Evolutionary conservation across 2,329 filamentous ascomycete species (phyloP), one percentile per base, ranked within the genome.

Genomic region (Curvularia hawaiiensis): DNA sequence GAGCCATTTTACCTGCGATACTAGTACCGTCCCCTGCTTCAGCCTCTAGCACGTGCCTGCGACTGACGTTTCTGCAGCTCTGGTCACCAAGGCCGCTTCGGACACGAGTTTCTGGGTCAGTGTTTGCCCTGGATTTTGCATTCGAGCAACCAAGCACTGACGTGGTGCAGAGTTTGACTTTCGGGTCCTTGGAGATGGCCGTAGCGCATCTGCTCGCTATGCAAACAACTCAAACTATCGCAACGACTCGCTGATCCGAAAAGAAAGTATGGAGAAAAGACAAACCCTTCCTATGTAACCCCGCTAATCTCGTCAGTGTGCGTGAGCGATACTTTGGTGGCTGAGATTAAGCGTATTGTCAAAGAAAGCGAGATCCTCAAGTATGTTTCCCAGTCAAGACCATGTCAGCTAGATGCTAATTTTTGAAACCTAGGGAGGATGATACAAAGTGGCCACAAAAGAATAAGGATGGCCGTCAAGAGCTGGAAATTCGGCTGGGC

Each of bases 191-290:
- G 92, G 92, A 53, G 95, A 99, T 76, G 95, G 95, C 50, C 88
- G 91, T 60, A 97, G 93, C 75, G 95, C 95, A 8, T 91, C 95
- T 51, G 92, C 94, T 31, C 89, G 95, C 79, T 99, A 99, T 80
- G 95, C 95, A 64, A 99, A 99, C 84, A 99, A 99, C 79, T 98
- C 94, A 56, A 99, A 99, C 80, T 99, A 99, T 80, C 89, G 95
- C 73, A 99, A 99, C 79, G 95, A 99, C 77, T 97, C 93, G 62
- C 82, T 99, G 68, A 99, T 99, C 74, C 90, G 95, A 65, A 99
- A 99, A 93, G 95, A 99, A 83, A 99, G 95, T 97, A 83, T 68
- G 92, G 7, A 1, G 10, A 35, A 35, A 35, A 35, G 12, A 8
- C 8, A 58, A 26, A 41, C 33, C 8, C 6, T 6, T 16, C 12